Evolutionary conservation across 148 eudicot genomes (phyloP).

Genomic region (Hydrangea macrophylla): DNA sequence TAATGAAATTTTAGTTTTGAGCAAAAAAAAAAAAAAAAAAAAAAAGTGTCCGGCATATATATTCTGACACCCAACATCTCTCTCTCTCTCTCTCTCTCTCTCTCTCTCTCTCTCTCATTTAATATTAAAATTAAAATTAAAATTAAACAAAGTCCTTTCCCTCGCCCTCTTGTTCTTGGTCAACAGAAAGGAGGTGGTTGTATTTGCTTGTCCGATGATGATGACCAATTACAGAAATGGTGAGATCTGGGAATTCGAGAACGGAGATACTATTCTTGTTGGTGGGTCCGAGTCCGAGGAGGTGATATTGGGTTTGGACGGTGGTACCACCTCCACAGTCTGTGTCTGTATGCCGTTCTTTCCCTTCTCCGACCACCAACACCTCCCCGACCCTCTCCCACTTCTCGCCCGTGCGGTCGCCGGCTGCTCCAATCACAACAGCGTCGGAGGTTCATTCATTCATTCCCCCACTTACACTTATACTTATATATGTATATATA

Average conservation of each 20-base stretch:
- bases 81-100: too few species aligned
- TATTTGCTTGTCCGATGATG: background rate
- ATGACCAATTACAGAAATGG: constrained; percentile 29
- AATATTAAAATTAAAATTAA: too few species aligned
- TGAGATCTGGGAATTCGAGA: constrained; percentile 19
- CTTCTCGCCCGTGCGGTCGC: constrained; percentile 60
- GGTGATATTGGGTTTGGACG: constrained; percentile 72
- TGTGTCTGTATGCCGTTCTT: constrained; percentile 62
- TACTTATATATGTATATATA: background rate
- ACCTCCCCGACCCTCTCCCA: constrained; percentile 39
- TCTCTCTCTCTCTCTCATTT: too few species aligned
- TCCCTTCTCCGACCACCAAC: constrained; percentile 23
- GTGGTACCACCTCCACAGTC: constrained; percentile 78
- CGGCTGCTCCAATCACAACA: constrained; percentile 83
- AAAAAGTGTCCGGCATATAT: too few species aligned
- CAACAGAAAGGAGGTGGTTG: background rate
- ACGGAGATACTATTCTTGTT: background rate
- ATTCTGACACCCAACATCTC: too few species aligned
- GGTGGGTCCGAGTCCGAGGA: constrained; percentile 3
- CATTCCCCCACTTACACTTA: background rate
- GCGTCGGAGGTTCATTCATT: constrained; percentile 74
- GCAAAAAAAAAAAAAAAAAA: too few species aligned
- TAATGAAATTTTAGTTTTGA: too few species aligned
- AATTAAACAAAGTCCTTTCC: background rate
- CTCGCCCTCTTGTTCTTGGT: too few species aligned